Percentiles rank a stretch among this genome's conserved stretches.
These are phyloP conservation scores for Spinacia oleracea DNA, from an alignment of 179 eudicot genomes.

Conservation along the genomic window DNA sequence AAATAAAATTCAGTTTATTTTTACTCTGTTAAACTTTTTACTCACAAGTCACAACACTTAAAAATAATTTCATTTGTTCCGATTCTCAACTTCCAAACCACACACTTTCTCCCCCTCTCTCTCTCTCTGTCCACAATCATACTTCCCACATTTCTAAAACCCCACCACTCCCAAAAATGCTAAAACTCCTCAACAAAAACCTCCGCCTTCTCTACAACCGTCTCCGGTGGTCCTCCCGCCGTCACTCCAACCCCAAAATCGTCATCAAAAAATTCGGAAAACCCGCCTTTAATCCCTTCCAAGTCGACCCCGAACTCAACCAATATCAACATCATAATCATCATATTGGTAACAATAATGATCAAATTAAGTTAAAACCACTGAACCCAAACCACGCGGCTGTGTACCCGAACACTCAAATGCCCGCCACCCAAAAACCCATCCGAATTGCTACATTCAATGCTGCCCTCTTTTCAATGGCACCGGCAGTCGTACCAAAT, in stretches of 20 bases:
- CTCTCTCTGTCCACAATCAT: neutral
- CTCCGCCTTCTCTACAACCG: conserved; percentile 55
- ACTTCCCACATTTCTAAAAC: neutral
- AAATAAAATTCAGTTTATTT: too few relatives aligned
- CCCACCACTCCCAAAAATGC: conserved; percentile 36
- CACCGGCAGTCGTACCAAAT: conserved; percentile 54
- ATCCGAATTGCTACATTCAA: conserved; percentile 79
- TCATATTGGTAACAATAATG: neutral
- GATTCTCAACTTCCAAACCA: neutral
- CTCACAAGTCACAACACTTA: neutral
- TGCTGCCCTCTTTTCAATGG: conserved; percentile 93
- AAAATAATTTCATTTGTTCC: neutral
- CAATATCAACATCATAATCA: neutral
- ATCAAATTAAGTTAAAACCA: conserved; percentile 11
- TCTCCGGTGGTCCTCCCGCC: conserved; percentile 48
- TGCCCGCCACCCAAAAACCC: neutral
- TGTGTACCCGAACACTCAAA: conserved; percentile 51
- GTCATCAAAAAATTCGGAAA: conserved; percentile 44
- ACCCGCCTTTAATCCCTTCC: conserved; percentile 35
- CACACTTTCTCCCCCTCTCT: neutral
- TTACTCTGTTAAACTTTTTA: too few relatives aligned
- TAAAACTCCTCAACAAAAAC: conserved; percentile 47
- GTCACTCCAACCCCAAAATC: conserved; percentile 48
- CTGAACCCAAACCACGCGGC: conserved; percentile 38
- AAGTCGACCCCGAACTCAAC: neutral